A percentile compares a stretch with the other conserved stretches of the same genome.
These are phyloP conservation scores for Podila horticola DNA, from an alignment of 192 early-diverging fungal genomes.

Conservation along the genomic window DNA sequence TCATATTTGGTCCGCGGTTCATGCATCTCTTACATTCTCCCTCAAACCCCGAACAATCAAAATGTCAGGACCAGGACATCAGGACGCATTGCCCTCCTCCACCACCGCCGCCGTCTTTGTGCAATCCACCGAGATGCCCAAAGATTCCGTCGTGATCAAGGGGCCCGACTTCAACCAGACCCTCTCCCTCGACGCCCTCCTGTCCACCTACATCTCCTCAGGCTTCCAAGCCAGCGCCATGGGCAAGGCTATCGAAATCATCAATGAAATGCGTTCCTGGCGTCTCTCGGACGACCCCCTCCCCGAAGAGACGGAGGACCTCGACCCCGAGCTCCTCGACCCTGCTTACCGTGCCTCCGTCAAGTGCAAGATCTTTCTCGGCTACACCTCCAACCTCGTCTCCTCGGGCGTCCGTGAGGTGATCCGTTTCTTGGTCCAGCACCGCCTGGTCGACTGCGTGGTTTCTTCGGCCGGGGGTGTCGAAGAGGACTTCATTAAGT, in stretches of 20 bases:
- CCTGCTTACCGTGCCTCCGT: constrained; percentile 67
- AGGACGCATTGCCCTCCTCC: constrained; percentile 15
- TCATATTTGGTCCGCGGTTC: no score
- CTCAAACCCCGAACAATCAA: no score
- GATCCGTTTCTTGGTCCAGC: constrained; percentile 90
- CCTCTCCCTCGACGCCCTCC: constrained; percentile 77
- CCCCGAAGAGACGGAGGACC: constrained; percentile 21
- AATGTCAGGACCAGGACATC: constrained; percentile 27
- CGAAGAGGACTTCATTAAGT: constrained; percentile 99
- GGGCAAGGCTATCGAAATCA: constrained; percentile 87
- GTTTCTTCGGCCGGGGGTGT: constrained; percentile 96
- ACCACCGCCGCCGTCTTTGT: constrained; percentile 70
- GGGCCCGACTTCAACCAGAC: constrained; percentile 96
- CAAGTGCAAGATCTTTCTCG: constrained; percentile 98
- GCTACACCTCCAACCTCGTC: constrained; percentile 98
- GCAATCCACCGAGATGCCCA: constrained; percentile 76
- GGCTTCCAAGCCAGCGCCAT: constrained; percentile 96
- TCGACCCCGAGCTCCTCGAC: constrained; percentile 65
- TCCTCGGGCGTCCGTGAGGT: constrained; percentile 94
- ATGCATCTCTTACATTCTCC: no score
- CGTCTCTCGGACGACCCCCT: constrained; percentile 87
- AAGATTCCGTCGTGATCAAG: constrained; percentile 68
- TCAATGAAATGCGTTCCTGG: constrained; percentile 94
- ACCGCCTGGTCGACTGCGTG: constrained; percentile 88
- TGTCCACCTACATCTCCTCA: constrained; percentile 77